Base-by-base conservation (phyloP, 2,329 filamentous ascomycete genomes). In the Iodosphaeria phyllophila region DNA sequence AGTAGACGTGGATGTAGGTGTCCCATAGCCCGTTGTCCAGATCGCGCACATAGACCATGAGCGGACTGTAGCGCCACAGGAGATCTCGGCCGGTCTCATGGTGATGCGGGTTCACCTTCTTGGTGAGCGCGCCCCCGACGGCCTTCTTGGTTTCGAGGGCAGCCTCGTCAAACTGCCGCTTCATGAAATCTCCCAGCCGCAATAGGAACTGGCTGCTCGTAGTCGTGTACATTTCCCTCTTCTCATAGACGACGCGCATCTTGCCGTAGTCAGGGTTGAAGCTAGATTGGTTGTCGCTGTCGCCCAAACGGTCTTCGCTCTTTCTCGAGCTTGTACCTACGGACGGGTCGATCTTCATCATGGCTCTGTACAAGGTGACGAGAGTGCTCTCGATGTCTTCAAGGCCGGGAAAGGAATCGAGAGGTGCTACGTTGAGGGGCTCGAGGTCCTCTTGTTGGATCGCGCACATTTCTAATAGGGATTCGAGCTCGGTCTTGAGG, bases 231-330 rank as follows among this genome's bases (percentile, higher is more conserved):
- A 80, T 74, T 33, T 91, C 77, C 47, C 83, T 89, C 63, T 92
- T 93, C 48, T 95, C 83, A 37, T 83, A 79, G 14, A 98, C 69
- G 20, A 92, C 84, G 27, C 79, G 73, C 86, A 98, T 95, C 36
- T 80, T 75, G 17, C 79, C 80, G 32, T 75, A 82, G 40, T 82
- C 77, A 25, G 65, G 73, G 37, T 77, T 72, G 8, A 76, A 66
- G 4, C 60, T 58, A 14, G 51, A 48, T 8, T 51, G 43, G 26
- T 60, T 56, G 25, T 54, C 50, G 26, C 60, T 56, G 25, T 54
- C 50, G n/a, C 40, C 40, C 16, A 54, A 46, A 30, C 60, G 57
- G 27, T 65, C 60, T 27, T 54, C 57, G 33, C 49, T 58, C 37
- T 58, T 61, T 26, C 52, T 47, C 13, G 52, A 41, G 27, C 62